Evolutionary conservation across 2,329 filamentous ascomycete genomes (phyloP), one percentile per base, ranked within the genome.

Genomic region (Penicillium vulpinum): DNA sequence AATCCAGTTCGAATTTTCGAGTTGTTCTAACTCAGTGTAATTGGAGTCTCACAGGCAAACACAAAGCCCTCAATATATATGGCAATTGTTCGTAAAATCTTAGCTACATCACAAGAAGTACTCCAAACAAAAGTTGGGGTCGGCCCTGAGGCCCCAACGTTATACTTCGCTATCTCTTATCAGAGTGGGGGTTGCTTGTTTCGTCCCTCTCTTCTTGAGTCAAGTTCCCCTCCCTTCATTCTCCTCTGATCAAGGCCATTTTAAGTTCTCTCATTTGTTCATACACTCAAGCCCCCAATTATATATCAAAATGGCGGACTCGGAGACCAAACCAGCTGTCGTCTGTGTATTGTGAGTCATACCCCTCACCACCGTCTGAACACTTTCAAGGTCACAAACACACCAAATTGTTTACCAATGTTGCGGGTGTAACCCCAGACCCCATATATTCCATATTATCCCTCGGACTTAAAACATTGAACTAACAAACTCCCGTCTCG

Each of bases 301-400:
- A 16, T 4, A 44, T 5, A 15, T 22, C 24, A 57, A 54, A 4
- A 57, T 57, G 55, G 21, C 51, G 4, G 38, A 54, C 58, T 36
- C 45, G 28, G 36, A 69, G 49, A 62, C 68, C 56, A 81, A 79
- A 52, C 70, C 71, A 9, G 79, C 88, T 58, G 90, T 90, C 62
- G 88, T 97, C 72, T 96, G 91, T 74, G 93, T 97, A 65, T 97
- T 96, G 84, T 87, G 79, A 71, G 80, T 70, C 41, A 36, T 41
- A 21, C 48, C 36, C 41, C 38, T 40, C 38, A 51, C 24, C 36
- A 40, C 47, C 36, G 18, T 18, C 26, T 6, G 11, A 11, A 7
- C 41, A 29, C 15, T 24, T 24, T n/a, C 28, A 15, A 41, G 11
- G 21, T 16, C 5, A 24, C 38, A 33, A 24, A 18, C 4, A 40